Evolutionary conservation across 169 alveolate genomes (phyloP).

Genomic region (Perkinsus olseni): DNA sequence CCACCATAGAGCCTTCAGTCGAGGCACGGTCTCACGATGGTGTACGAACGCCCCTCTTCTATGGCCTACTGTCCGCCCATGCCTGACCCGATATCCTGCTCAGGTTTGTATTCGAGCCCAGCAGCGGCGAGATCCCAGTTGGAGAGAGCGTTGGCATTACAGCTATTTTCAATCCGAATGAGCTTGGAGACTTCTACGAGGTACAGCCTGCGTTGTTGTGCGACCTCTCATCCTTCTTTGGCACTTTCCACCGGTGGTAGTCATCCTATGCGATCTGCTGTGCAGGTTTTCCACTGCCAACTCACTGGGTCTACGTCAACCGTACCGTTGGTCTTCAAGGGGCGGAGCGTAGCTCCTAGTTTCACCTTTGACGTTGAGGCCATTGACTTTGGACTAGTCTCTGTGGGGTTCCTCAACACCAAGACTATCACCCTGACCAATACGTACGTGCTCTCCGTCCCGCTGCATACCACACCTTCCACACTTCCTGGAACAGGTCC

Average conservation of each 20-base stretch:
- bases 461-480: too few relatives aligned
- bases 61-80: too few relatives aligned
- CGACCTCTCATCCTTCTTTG: conserved; percentile 49
- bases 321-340: conserved; percentile 70
- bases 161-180: conserved; percentile 40
- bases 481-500: neutral
- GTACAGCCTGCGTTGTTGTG: conserved; percentile 72
- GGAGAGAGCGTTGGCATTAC: conserved; percentile 25
- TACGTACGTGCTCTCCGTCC: neutral
- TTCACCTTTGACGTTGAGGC: conserved; percentile 73
- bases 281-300: conserved; percentile 7
- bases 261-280: too few relatives aligned
- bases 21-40: too few relatives aligned
- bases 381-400: conserved; percentile 78
- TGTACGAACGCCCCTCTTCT: too few relatives aligned
- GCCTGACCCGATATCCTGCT: neutral
- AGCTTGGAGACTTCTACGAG: conserved; percentile 83
- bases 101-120: conserved; percentile 16
- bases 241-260: neutral
- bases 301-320: conserved; percentile 34
- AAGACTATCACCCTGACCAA: conserved; percentile 70
- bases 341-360: conserved; percentile 85
- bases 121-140: conserved; percentile 17
- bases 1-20: too few relatives aligned
- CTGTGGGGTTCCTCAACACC: conserved; percentile 74